Base-by-base conservation (phyloP, 176 grass and related monocot genomes). In the Carex parvula region DNA sequence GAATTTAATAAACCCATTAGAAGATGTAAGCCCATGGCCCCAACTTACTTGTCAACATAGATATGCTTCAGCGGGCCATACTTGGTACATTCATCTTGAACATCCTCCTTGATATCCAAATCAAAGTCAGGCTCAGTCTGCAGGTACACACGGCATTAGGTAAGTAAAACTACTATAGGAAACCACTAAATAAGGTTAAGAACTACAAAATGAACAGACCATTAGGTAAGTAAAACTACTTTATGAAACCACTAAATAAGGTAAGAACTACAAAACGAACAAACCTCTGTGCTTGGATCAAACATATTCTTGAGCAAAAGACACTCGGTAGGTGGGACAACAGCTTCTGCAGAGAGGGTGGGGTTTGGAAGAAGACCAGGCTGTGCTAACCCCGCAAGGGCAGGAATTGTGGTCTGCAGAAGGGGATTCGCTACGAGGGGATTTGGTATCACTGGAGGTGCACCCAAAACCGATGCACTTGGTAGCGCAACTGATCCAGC, bases 301-400 rank as follows among this genome's bases (percentile, higher is more conserved):
- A 99, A 99, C 97, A 99, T 94, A 81, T 95, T 99, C 84, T 95
- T 99, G n/a, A 99, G 84, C 81, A 95, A 74, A 65, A 99, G 81
- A 78, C 93, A 99, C 86, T 99, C 93, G 79, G 83, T 99, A 54
- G 93, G 93, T 80, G 85, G 84, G 84, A 84, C 74, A 53, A 32
- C 37, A 60, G 86, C 87, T 81, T 90, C 48, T 63, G 91, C 82
- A 50, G 80, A 12, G 41, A 79, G 44, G 62, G 85, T 55, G 15
- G 91, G 89, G 91, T 90, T 86, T 63, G 89, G 88, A 87, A 93
- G 94, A 78, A 90, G 83, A 75, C 85, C 68, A 12, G 84, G 60
- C 15, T 66, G 79, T 52, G 88, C 60, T 81, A 94, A 53, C 80
- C 76, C 76, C 22, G 80, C 77, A 57, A 93, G 64, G 53, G 83